Evolutionary conservation across 768 basidiomycete genomes (phyloP).

Genomic region (Pisolithus sp.): DNA sequence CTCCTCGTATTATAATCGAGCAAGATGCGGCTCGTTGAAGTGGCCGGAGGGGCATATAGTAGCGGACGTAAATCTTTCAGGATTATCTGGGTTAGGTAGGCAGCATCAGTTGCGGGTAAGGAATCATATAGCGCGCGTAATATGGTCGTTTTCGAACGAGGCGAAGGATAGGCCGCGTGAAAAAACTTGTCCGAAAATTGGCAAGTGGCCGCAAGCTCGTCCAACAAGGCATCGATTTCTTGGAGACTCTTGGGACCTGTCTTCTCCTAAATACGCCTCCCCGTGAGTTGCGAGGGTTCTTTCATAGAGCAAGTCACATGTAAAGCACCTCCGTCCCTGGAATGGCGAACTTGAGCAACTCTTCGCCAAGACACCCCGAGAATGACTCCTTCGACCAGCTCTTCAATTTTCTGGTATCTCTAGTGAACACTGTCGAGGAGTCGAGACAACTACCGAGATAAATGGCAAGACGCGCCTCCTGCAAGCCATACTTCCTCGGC

Average conservation of each 20-base stretch:
- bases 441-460: conserved; percentile 47
- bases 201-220: conserved; percentile 67
- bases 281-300: conserved; percentile 1
- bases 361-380: conserved; percentile 66
- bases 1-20: conserved; percentile 51
- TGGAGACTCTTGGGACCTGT: conserved; percentile 30
- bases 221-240: conserved; percentile 61
- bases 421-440: conserved; percentile 25
- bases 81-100: conserved; percentile 79
- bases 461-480: conserved; percentile 54
- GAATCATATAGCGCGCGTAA: conserved; percentile 54
- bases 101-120: conserved; percentile 56
- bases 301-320: not conserved
- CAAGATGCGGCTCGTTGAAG: conserved; percentile 43
- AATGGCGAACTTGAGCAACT: conserved; percentile 41
- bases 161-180: conserved; percentile 27
- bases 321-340: conserved; percentile 31
- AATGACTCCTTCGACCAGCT: conserved; percentile 37
- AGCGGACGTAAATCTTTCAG: conserved; percentile 81
- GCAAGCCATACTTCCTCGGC: conserved; percentile 63
- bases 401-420: conserved; percentile 23
- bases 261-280: conserved; percentile 7
- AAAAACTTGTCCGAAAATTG: conserved; percentile 51
- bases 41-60: conserved; percentile 55
- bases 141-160: conserved; percentile 30